Base-by-base conservation (phyloP, 2,329 filamentous ascomycete species). In the Cytospora leucostoma region DNA sequence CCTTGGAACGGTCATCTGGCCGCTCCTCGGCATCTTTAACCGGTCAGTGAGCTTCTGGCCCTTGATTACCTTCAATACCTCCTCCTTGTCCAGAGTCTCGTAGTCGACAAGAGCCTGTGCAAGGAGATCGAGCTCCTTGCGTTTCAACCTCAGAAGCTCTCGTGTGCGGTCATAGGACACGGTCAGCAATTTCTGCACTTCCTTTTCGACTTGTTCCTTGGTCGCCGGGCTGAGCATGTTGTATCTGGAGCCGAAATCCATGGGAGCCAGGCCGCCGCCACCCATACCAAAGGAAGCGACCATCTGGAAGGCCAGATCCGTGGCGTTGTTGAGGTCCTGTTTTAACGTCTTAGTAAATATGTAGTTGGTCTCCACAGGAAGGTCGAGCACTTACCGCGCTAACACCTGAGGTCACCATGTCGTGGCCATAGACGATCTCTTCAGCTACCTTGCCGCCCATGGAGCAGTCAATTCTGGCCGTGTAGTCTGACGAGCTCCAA, bases 231-330 rank as follows among this genome's bases (percentile, higher is more conserved):
- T 97, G 21, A 99, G 84, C 59, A 86, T 83, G 51, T 91, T 84
- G 78, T 97, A 96, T 69, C 93, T 88, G 68, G 87, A 88, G 33
- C 86, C 83, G 66, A 97, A 89, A 72, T 98, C 94, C 67, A 99
- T 90, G 67, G 96, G 95, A 54, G 95, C 95, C 0, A 99, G 84
- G 65, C 85, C 85, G 32, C 59, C 37, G 61, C 89, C 85, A 2
- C 92, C 97, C 89, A 98, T 98, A 70, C 95, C 95, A 66, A 92
- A 90, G 65, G 86, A 83, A 6, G 93, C 95, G 11, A 99, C 90
- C 87, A 99, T 95, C 67, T 85, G 82, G 77, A 93, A 96, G 2
- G 94, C 93, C 17, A 92, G 82, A 49, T 85, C 82, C 1, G 95
- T 99, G 8, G 95, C 95, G 67, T 82, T 81, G 75, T 91, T 84